These are phyloP conservation scores for Phalaenopsis hybrid DNA, from an alignment of 116 monocot genomes.

Conservation along the genomic window DNA sequence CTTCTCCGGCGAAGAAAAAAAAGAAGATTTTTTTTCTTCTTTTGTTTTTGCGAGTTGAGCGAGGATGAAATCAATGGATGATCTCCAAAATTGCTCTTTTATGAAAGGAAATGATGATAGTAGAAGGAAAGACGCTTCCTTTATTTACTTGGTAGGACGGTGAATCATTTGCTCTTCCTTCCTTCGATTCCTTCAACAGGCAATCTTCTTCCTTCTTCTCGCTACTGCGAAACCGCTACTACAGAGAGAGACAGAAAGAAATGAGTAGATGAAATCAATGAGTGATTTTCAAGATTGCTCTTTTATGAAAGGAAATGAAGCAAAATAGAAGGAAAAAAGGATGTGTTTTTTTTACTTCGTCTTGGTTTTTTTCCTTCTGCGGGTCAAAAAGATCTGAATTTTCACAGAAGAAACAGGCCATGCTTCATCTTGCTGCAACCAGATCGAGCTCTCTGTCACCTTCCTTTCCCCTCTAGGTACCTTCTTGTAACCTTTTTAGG, in stretches of 20 bases:
- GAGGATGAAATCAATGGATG: not conserved
- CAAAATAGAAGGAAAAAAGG: not conserved
- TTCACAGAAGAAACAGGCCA: not conserved
- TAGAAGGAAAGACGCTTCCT: not conserved
- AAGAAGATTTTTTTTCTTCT: not conserved
- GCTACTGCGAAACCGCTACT: not conserved
- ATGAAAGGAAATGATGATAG: not conserved
- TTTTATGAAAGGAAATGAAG: not conserved
- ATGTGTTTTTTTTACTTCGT: not conserved
- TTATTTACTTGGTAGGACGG: not conserved
- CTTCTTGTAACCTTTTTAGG: not conserved
- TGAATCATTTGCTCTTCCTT: not conserved
- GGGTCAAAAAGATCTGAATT: not conserved
- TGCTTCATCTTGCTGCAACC: not conserved
- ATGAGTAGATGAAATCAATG: not conserved
- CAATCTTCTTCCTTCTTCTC: not conserved
- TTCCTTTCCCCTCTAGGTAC: not conserved
- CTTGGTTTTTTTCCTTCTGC: not conserved
- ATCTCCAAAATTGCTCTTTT: not conserved
- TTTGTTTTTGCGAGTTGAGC: not conserved
- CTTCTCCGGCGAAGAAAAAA: not conserved
- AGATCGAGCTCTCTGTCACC: constrained; percentile 1
- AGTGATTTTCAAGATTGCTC: not conserved
- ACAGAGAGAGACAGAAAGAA: not conserved
- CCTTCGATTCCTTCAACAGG: no score